phyloP scores from a whole-genome alignment of 495 filamentous ascomycete genomes.

The Talaromyces borbonicus region DNA sequence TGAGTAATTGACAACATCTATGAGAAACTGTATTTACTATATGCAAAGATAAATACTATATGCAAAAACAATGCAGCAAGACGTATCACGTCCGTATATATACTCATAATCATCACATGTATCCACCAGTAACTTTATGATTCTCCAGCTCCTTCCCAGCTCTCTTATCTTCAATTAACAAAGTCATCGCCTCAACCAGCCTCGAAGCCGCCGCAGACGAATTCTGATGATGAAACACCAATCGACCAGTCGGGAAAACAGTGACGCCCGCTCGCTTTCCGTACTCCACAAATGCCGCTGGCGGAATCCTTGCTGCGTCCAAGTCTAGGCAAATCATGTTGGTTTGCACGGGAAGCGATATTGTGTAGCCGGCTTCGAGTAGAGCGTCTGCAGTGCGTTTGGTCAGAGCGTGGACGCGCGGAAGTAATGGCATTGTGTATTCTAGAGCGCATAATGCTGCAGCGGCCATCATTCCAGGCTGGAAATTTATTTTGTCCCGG shows the following conservation, averaged over 20 bases:
- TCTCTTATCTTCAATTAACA: conserved; percentile 9
- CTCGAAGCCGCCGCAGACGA: conserved; percentile 8
- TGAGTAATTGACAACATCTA: too few species aligned
- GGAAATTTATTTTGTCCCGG: neutral
- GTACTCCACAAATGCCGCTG: conserved; percentile 35
- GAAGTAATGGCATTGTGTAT: conserved; percentile 24
- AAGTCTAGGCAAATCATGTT: conserved; percentile 79
- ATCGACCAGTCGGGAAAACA: conserved; percentile 20
- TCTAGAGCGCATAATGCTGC: conserved; percentile 19
- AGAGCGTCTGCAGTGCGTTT: conserved; percentile 8
- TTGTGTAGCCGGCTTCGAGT: conserved; percentile 40
- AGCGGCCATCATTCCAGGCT: conserved; percentile 26
- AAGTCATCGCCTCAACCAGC: conserved; percentile 8
- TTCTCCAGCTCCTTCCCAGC: conserved; percentile 3
- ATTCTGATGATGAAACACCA: conserved; percentile 17
- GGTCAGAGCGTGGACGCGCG: conserved; percentile 10
- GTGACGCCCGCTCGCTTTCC: conserved; percentile 45
- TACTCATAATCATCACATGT: conserved; percentile 5
- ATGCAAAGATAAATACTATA: neutral
- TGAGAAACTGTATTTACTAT: neutral
- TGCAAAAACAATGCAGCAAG: neutral
- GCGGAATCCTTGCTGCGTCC: conserved; percentile 32
- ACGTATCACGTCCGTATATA: neutral
- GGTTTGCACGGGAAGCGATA: conserved; percentile 54
- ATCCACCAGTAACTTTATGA: conserved; percentile 7